Evolutionary conservation across 306 rosid species (phyloP).

Genomic region (Sphenostylis stenocarpa): DNA sequence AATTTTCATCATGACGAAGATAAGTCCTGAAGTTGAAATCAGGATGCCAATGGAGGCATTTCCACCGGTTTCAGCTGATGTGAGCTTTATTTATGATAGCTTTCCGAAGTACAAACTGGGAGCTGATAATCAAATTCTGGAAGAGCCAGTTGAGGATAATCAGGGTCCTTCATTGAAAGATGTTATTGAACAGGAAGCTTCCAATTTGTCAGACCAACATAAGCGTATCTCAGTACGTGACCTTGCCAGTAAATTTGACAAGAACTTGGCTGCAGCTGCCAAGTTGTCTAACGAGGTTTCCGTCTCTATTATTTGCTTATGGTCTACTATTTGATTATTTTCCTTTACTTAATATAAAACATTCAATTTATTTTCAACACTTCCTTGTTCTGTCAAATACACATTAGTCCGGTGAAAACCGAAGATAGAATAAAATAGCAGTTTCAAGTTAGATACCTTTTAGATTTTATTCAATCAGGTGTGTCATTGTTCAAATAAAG

Average conservation of each 20-base stretch:
- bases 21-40: conserved; percentile 74
- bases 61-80: conserved; percentile 82
- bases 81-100: conserved; percentile 69
- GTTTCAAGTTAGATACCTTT: neutral
- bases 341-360: conserved; percentile 4
- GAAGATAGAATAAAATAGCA: neutral
- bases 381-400: neutral
- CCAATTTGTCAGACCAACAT: conserved; percentile 79
- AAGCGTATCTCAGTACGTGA: conserved; percentile 97
- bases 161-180: conserved; percentile 75
- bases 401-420: neutral
- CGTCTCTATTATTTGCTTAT: conserved; percentile 21
- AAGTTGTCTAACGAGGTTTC: conserved; percentile 88
- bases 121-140: conserved; percentile 72
- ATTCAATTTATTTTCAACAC: neutral
- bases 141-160: conserved; percentile 67
- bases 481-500: neutral
- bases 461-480: neutral
- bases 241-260: conserved; percentile 95
- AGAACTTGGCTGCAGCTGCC: conserved; percentile 90
- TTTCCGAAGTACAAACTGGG: conserved; percentile 90
- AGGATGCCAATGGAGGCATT: conserved; percentile 57
- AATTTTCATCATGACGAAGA: conserved; percentile 72
- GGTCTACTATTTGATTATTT: conserved; percentile 3
- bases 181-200: conserved; percentile 75